Percentiles rank a stretch among this genome's conserved stretches.
Evolutionary conservation across 2,329 filamentous ascomycete species (phyloP).

Genomic region (Sclerotiophoma versabilis): DNA sequence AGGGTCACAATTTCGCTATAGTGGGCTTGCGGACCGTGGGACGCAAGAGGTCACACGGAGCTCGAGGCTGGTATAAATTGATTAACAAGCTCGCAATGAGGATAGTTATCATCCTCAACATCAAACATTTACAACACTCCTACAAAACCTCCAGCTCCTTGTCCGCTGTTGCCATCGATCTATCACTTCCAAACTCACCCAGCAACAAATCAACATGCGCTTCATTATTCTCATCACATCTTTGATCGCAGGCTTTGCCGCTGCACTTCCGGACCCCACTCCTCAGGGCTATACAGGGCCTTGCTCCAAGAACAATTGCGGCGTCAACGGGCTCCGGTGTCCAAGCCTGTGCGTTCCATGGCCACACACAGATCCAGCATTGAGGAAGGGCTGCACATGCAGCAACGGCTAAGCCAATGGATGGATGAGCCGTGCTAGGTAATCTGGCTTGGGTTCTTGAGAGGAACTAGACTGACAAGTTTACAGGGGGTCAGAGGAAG

Average conservation of each 20-base stretch:
- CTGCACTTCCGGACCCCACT: constrained; percentile 22
- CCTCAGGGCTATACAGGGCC: constrained; percentile 28
- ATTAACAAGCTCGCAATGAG: not conserved
- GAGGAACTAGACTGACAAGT: not conserved
- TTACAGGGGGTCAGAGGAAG: not conserved
- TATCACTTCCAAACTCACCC: not conserved
- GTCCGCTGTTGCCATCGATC: no score
- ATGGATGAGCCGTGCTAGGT: not conserved
- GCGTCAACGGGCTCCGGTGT: constrained; percentile 3
- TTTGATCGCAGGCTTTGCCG: constrained; percentile 5
- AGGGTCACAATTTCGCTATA: constrained; percentile 1
- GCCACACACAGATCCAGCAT: constrained; percentile 12
- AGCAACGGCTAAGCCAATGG: not conserved
- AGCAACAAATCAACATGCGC: constrained; percentile 4
- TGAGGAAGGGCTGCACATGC: constrained; percentile 21
- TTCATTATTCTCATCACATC: constrained; percentile 7
- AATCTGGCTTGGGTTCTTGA: not conserved
- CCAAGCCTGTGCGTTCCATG: constrained; percentile 6
- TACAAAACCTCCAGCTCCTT: not conserved
- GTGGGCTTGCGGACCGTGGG: constrained; percentile 3
- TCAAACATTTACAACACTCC: not conserved
- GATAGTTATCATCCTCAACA: not conserved
- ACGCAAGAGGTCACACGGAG: constrained; percentile 12
- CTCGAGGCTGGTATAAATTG: constrained; percentile 9
- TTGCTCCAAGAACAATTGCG: constrained; percentile 9